Evolutionary conservation across 352 stramenopile genomes (phyloP).

Genomic region (Pythium aristosporum): DNA sequence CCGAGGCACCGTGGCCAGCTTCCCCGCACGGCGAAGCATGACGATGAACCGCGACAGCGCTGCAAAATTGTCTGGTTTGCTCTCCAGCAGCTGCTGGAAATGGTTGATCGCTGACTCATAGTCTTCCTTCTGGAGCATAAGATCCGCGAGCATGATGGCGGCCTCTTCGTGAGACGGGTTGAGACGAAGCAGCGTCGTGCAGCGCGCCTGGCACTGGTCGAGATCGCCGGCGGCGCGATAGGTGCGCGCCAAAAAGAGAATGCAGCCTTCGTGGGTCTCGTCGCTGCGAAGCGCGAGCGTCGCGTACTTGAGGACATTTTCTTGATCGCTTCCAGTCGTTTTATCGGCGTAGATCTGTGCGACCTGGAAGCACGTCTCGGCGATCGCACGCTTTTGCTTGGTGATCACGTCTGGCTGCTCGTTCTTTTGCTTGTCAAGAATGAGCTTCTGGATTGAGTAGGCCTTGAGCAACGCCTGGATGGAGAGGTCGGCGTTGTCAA

Average conservation of each 20-base stretch:
- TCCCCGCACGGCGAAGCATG: conserved; percentile 85
- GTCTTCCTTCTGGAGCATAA: conserved; percentile 88
- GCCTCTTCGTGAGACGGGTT: conserved; percentile 85
- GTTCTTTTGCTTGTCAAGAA: conserved; percentile 80
- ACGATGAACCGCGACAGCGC: conserved; percentile 87
- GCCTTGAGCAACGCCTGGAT: conserved; percentile 82
- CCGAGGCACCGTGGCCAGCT: conserved; percentile 61
- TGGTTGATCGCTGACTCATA: conserved; percentile 87
- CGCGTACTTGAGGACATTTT: conserved; percentile 82
- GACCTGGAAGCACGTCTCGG: conserved; percentile 85
- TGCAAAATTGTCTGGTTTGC: conserved; percentile 89
- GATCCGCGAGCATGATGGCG: conserved; percentile 89
- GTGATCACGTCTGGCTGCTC: conserved; percentile 78
- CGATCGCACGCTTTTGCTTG: conserved; percentile 69
- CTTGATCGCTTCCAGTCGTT: conserved; percentile 26
- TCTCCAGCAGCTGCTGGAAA: conserved; percentile 88
- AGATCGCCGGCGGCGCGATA: conserved; percentile 73
- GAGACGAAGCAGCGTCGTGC: conserved; percentile 74
- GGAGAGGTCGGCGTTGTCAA: conserved; percentile 66
- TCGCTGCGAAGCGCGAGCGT: conserved; percentile 75
- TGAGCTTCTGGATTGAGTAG: conserved; percentile 81
- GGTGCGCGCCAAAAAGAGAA: conserved; percentile 79
- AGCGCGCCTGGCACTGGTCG: conserved; percentile 86
- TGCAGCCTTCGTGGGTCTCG: conserved; percentile 78
- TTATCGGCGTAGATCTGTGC: conserved; percentile 63